Percentiles rank a stretch among this genome's conserved stretches.
Conservation (phyloP, 805 yeast species). For the Kregervanrija pseudodelftensis region DNA sequence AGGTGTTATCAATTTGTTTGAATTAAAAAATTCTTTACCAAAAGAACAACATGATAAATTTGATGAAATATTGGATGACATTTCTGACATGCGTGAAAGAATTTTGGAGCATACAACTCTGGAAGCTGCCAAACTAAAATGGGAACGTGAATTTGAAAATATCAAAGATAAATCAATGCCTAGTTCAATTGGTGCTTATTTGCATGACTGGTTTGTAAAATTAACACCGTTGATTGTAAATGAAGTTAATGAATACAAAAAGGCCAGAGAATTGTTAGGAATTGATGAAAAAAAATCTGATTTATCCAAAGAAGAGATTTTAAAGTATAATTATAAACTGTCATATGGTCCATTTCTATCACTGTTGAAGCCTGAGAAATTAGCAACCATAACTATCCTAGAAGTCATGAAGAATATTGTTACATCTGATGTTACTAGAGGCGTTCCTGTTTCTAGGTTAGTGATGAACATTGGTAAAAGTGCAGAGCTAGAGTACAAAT, state of each 20-base stretch:
- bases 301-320: constrained; percentile 15
- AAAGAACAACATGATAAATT: constrained; percentile 46
- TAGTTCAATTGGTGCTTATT: constrained; percentile 58
- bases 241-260: constrained; percentile 53
- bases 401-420: constrained; percentile 71
- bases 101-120: constrained; percentile 70
- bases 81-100: constrained; percentile 71
- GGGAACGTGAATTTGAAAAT: constrained; percentile 74
- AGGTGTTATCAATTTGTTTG: constrained; percentile 50
- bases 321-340: constrained; percentile 30
- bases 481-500: constrained; percentile 74
- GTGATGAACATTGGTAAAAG: constrained; percentile 78
- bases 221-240: constrained; percentile 63
- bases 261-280: constrained; percentile 27
- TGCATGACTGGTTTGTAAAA: constrained; percentile 80
- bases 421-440: constrained; percentile 69
- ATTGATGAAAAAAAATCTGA: constrained; percentile 11
- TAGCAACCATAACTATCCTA: constrained; percentile 77
- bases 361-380: constrained; percentile 68
- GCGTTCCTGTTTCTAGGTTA: constrained; percentile 78
- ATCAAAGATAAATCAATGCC: constrained; percentile 36
- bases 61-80: constrained; percentile 57
- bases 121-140: constrained; percentile 79
- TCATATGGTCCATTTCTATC: constrained; percentile 72
- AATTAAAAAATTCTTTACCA: constrained; percentile 48